Conservation (phyloP, 208 protist species). For the Tritrichomonas musculus region DNA sequence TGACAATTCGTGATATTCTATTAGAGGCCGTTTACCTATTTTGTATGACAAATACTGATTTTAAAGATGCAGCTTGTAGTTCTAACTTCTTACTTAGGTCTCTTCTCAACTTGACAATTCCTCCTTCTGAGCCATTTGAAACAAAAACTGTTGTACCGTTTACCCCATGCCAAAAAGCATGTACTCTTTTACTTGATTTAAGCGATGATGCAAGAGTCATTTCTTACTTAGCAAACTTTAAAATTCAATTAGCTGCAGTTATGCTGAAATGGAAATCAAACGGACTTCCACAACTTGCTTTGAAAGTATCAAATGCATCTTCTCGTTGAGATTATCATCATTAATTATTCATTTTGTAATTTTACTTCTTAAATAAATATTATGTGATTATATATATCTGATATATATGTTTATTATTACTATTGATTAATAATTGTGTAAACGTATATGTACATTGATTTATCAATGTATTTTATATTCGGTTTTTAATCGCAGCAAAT, state of each 20-base stretch:
- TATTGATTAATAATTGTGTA: no score
- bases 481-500: no score
- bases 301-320: conserved; percentile 14
- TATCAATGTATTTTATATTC: no score
- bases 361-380: no score
- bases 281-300: not conserved
- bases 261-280: not conserved
- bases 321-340: no score
- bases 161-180: conserved; percentile 8
- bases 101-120: not conserved
- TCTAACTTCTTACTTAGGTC: not conserved
- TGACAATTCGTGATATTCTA: not conserved
- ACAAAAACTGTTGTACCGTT: not conserved
- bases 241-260: not conserved
- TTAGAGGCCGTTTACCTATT: not conserved
- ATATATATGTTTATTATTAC: no score
- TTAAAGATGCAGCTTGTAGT: conserved; percentile 6
- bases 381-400: no score
- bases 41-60: not conserved
- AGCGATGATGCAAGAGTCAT: not conserved
- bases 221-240: not conserved
- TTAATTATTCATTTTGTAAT: no score
- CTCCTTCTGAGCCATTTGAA: not conserved
- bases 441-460: no score
- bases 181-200: not conserved